Evolutionary conservation across 2,329 filamentous ascomycete genomes (phyloP).

Genomic region (Venturia effusa): DNA sequence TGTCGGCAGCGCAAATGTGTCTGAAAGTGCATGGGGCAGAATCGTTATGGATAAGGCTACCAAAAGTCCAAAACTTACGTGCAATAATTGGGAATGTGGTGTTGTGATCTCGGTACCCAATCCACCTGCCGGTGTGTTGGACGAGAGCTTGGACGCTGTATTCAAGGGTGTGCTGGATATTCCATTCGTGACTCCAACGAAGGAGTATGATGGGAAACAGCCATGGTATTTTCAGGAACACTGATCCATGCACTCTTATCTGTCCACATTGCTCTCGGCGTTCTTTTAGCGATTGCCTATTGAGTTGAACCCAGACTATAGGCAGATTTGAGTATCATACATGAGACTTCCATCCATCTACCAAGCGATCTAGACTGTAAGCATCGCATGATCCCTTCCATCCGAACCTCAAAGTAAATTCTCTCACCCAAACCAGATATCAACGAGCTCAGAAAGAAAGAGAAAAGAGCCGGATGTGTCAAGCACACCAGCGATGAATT

Average conservation of each 20-base stretch:
- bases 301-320: no score
- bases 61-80: conserved; percentile 63
- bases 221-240: conserved; percentile 7
- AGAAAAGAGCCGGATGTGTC: no score
- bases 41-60: conserved; percentile 58
- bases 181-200: conserved; percentile 2
- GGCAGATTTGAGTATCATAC: no score
- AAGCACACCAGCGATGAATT: no score
- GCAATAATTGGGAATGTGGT: conserved; percentile 93
- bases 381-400: no score
- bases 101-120: conserved; percentile 56
- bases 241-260: not conserved
- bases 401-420: no score
- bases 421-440: no score
- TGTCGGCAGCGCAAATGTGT: conserved; percentile 82
- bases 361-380: no score
- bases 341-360: no score
- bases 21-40: conserved; percentile 87
- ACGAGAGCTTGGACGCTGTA: not conserved
- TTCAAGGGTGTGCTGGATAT: conserved; percentile 3
- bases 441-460: no score
- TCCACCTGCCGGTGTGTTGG: not conserved
- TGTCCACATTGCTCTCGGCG: not conserved
- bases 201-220: not conserved
- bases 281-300: no score